phyloP scores from a whole-genome alignment of 2,329 filamentous ascomycete genomes.

The Sclerotinia spermophila region DNA sequence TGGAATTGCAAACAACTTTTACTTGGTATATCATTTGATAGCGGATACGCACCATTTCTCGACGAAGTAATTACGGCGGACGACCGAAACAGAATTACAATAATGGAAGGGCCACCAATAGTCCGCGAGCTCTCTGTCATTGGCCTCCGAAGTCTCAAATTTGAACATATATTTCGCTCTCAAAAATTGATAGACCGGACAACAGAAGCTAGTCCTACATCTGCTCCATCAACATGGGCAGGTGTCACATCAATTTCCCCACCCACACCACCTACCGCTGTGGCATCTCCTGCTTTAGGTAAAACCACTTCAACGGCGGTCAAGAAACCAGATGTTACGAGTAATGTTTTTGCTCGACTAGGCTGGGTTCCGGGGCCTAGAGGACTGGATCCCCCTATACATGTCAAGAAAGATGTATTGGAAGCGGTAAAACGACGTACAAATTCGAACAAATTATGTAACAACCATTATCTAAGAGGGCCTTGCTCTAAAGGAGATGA shows the following conservation, averaged over 20 bases:
- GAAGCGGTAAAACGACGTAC: slow-evolving; percentile 55
- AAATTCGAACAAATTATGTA: slow-evolving; percentile 54
- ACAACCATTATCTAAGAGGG: slow-evolving; percentile 58
- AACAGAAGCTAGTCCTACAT: slow-evolving; percentile 26
- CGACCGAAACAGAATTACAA: slow-evolving; percentile 46
- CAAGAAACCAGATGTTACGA: slow-evolving; percentile 22
- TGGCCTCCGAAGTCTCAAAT: slow-evolving; percentile 45
- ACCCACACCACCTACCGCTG: slow-evolving; percentile 21
- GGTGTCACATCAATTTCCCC: slow-evolving; percentile 34
- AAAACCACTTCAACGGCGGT: slow-evolving; percentile 24
- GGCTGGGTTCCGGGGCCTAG: slow-evolving; percentile 53
- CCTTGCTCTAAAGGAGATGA: slow-evolving; percentile 52
- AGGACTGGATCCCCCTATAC: slow-evolving; percentile 52
- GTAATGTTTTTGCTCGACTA: not conserved
- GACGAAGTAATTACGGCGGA: slow-evolving; percentile 49
- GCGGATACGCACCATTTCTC: slow-evolving; percentile 57
- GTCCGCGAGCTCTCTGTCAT: slow-evolving; percentile 49
- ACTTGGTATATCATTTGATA: slow-evolving; percentile 59
- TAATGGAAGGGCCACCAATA: slow-evolving; percentile 52
- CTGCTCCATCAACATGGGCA: slow-evolving; percentile 32
- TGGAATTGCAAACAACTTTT: slow-evolving; percentile 59
- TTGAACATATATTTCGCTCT: slow-evolving; percentile 51
- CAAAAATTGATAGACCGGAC: slow-evolving; percentile 48
- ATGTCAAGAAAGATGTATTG: slow-evolving; percentile 44
- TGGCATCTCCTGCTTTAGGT: slow-evolving; percentile 19